These are phyloP conservation scores for Ophiostoma sp. DNA, from an alignment of 2,329 filamentous ascomycete genomes.

Conservation along the genomic window DNA sequence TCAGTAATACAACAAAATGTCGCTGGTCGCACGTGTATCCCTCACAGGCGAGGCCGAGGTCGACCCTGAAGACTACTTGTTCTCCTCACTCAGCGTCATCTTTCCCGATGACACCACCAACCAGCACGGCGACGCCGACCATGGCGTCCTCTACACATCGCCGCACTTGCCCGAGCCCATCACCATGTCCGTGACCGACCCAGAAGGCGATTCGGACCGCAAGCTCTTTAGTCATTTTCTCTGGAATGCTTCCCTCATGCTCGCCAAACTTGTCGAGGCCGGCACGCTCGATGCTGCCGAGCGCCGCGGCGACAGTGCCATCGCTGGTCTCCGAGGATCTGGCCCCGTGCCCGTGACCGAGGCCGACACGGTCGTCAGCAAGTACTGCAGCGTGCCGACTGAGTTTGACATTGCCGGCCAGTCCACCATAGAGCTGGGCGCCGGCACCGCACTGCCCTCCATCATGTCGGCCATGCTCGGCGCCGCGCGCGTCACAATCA, in stretches of 20 bases:
- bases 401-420: slow-evolving; percentile 47
- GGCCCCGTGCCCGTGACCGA: slow-evolving; percentile 11
- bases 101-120: slow-evolving; percentile 63
- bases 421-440: slow-evolving; percentile 59
- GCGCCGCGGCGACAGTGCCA: slow-evolving; percentile 18
- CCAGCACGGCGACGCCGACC: slow-evolving; percentile 58
- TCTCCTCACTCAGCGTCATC: slow-evolving; percentile 54
- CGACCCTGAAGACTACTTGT: slow-evolving; percentile 56
- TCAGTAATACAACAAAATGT: slow-evolving; percentile 35
- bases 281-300: slow-evolving; percentile 36
- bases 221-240: slow-evolving; percentile 65
- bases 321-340: not conserved
- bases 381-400: slow-evolving; percentile 17
- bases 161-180: slow-evolving; percentile 44
- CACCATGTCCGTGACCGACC: slow-evolving; percentile 44
- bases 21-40: slow-evolving; percentile 43
- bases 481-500: slow-evolving; percentile 50
- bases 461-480: slow-evolving; percentile 46
- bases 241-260: slow-evolving; percentile 60
- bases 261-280: slow-evolving; percentile 52
- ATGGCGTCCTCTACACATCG: slow-evolving; percentile 55
- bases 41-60: slow-evolving; percentile 35
- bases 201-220: slow-evolving; percentile 47
- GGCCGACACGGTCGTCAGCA: slow-evolving; percentile 18
- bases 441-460: slow-evolving; percentile 54